Conservation (phyloP, 2,329 filamentous ascomycete species). For the Fusarium phyllophilum region DNA sequence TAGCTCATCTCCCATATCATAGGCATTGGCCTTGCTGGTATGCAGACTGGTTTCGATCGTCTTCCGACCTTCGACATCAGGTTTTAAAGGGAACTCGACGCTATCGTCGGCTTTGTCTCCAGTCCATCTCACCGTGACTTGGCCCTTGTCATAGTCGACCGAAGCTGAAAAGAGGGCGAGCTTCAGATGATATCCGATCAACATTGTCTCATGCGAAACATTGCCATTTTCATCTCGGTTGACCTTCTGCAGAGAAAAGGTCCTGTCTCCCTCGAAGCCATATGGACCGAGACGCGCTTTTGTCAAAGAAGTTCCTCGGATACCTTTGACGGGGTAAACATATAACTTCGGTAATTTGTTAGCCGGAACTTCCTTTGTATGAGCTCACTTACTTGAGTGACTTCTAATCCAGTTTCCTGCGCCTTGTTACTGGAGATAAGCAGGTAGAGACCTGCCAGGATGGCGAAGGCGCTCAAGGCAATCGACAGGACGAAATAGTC, state of each 20-base stretch:
- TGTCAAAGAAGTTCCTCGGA: constrained; percentile 26
- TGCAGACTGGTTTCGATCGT: constrained; percentile 27
- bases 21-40: constrained; percentile 27
- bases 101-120: background rate
- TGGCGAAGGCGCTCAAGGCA: background rate
- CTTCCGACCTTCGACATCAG: background rate
- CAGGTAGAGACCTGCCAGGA: background rate
- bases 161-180: constrained; percentile 30
- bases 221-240: background rate
- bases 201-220: constrained; percentile 31
- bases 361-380: background rate
- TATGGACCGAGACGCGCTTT: constrained; percentile 24
- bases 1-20: constrained; percentile 37
- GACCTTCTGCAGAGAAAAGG: constrained; percentile 38
- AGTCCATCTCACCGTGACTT: background rate
- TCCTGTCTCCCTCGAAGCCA: constrained; percentile 37
- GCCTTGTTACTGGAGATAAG: background rate
- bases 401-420: constrained; percentile 10
- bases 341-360: constrained; percentile 21
- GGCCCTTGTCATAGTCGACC: background rate
- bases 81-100: constrained; percentile 29
- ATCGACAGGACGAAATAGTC: background rate
- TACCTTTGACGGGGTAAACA: constrained; percentile 38
- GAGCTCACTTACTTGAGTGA: constrained; percentile 21
- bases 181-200: constrained; percentile 36